These are phyloP conservation scores for Schizonepeta tenuifolia DNA, from an alignment of 257 asterid genomes.

Conservation along the genomic window DNA sequence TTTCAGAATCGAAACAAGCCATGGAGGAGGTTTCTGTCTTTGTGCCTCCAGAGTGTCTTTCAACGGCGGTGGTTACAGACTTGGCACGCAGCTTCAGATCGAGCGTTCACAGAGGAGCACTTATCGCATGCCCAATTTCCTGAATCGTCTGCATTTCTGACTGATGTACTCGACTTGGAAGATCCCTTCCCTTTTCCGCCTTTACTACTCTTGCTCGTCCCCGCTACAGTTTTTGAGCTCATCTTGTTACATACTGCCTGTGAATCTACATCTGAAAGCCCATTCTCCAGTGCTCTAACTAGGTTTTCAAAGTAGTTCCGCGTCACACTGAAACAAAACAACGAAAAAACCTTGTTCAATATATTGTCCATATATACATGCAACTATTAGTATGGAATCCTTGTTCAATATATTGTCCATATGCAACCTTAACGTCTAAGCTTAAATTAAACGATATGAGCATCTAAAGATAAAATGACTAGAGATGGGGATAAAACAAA, in stretches of 20 bases:
- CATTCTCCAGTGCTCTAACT: constrained; percentile 90
- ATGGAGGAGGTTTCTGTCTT: constrained; percentile 7
- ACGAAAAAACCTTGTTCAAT: not conserved
- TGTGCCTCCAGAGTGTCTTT: not conserved
- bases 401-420: not conserved
- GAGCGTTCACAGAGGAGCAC: constrained; percentile 56
- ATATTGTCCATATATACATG: not conserved
- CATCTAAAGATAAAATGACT: not conserved
- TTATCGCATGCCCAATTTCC: constrained; percentile 68
- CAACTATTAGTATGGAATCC: not conserved
- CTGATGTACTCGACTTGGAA: constrained; percentile 47
- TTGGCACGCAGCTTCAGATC: constrained; percentile 50
- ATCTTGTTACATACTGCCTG: constrained; percentile 54
- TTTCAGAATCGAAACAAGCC: constrained; percentile 9
- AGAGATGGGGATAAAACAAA: not conserved
- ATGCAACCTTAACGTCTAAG: not conserved
- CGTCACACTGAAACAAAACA: constrained; percentile 69
- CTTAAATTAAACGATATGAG: not conserved
- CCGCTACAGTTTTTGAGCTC: constrained; percentile 55
- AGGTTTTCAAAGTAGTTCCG: constrained; percentile 88
- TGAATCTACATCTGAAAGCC: constrained; percentile 90
- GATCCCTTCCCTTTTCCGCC: constrained; percentile 65
- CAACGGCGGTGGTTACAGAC: constrained; percentile 59
- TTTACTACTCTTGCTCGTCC: constrained; percentile 72
- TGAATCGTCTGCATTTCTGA: constrained; percentile 55